Percentiles rank a stretch among this genome's conserved stretches.
Evolutionary conservation across 2,329 filamentous ascomycete species (phyloP).

Genomic region (Apiospora marii): DNA sequence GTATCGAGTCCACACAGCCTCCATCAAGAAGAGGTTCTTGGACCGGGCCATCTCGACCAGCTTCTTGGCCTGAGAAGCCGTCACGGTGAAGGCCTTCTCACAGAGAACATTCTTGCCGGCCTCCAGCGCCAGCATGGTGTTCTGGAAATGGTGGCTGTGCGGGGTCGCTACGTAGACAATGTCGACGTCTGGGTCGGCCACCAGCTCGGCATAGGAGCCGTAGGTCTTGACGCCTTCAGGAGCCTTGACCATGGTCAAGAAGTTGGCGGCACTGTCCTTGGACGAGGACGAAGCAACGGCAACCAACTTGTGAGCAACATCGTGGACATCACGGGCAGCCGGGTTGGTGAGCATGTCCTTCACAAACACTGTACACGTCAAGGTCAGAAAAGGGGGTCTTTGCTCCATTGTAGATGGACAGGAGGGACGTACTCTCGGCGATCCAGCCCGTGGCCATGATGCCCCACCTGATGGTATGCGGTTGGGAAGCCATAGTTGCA

Average conservation of each 20-base stretch:
- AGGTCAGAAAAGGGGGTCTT: conserved; percentile 23
- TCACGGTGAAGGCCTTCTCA: conserved; percentile 91
- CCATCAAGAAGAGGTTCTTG: conserved; percentile 82
- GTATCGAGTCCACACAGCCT: conserved; percentile 89
- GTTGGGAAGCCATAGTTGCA: conserved; percentile 26
- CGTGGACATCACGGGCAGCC: conserved; percentile 69
- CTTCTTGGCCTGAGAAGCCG: conserved; percentile 76
- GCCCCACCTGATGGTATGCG: conserved; percentile 58
- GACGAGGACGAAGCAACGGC: conserved; percentile 84
- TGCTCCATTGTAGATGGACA: background rate
- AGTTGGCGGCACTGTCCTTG: conserved; percentile 71
- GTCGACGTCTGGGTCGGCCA: conserved; percentile 79
- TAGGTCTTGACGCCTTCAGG: conserved; percentile 75
- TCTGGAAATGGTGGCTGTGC: conserved; percentile 93
- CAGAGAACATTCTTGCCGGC: conserved; percentile 89
- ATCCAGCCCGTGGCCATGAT: conserved; percentile 69
- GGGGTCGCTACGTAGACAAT: conserved; percentile 91
- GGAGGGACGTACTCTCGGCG: conserved; percentile 57
- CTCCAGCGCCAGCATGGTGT: conserved; percentile 82
- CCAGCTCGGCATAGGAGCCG: conserved; percentile 83
- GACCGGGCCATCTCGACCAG: conserved; percentile 75
- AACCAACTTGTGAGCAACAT: conserved; percentile 79
- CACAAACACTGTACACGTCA: conserved; percentile 65
- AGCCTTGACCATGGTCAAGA: conserved; percentile 76
- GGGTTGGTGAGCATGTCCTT: conserved; percentile 83